Evolutionary conservation across 768 basidiomycete genomes (phyloP).

Genomic region (Heimioporus sp.): DNA sequence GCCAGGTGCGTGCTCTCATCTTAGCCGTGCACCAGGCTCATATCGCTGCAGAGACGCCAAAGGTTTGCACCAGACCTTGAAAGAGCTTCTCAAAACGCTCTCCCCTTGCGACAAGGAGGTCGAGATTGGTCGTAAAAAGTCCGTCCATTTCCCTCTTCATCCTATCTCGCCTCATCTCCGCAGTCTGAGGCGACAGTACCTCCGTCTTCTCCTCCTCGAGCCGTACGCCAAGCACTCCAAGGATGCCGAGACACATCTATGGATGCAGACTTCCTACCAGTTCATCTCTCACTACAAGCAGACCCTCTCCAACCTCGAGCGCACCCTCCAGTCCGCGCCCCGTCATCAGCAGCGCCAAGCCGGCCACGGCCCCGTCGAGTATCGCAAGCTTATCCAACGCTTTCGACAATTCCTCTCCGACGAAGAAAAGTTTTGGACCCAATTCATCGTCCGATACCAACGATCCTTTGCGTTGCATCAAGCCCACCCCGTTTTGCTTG

Average conservation of each 20-base stretch:
- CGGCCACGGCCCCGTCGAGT: conserved; percentile 67
- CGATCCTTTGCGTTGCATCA: conserved; percentile 70
- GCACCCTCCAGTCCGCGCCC: conserved; percentile 42
- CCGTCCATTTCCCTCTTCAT: conserved; percentile 29
- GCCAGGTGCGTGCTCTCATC: conserved; percentile 29
- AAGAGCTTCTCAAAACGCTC: conserved; percentile 68
- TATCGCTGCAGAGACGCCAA: conserved; percentile 67
- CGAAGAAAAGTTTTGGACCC: conserved; percentile 91
- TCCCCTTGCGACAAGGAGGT: conserved; percentile 85
- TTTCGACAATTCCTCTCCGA: conserved; percentile 88
- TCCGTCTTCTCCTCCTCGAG: conserved; percentile 65
- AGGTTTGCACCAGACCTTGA: conserved; percentile 67
- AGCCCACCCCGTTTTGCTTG: conserved; percentile 52
- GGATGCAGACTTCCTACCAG: conserved; percentile 90
- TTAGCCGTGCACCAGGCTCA: conserved; percentile 4
- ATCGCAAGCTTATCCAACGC: conserved; percentile 81
- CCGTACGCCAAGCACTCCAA: conserved; percentile 72
- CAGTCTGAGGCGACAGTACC: conserved; percentile 70
- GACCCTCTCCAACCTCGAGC: conserved; percentile 66
- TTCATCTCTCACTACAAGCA: conserved; percentile 84
- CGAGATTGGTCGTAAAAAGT: conserved; percentile 87
- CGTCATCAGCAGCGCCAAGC: conserved; percentile 37
- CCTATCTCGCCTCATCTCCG: conserved; percentile 6
- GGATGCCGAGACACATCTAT: conserved; percentile 80
- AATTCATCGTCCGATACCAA: conserved; percentile 72